These are phyloP conservation scores for Saccharomyces paradoxus DNA, from an alignment of 805 yeast genomes.

Conservation along the genomic window DNA sequence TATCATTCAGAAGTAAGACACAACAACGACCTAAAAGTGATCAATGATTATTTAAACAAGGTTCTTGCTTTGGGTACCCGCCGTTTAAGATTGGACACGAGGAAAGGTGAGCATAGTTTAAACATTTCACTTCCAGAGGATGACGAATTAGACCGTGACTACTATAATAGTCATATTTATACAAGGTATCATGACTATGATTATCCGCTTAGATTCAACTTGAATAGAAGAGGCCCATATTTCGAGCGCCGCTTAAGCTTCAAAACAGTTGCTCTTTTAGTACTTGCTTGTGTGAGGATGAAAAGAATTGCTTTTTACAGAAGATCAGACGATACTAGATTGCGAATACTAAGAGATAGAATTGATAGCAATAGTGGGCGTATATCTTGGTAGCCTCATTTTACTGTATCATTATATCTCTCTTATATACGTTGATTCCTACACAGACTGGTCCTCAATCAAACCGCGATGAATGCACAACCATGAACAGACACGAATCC, in stretches of 20 bases:
- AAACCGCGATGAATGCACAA: neutral
- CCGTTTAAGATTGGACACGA: slow-evolving; percentile 21
- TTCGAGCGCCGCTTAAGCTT: slow-evolving; percentile 12
- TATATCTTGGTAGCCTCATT: slow-evolving; percentile 16
- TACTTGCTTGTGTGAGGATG: slow-evolving; percentile 26
- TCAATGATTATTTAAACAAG: slow-evolving; percentile 28
- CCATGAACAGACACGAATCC: neutral
- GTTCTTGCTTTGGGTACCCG: slow-evolving; percentile 25
- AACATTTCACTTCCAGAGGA: slow-evolving; percentile 11
- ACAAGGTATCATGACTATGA: neutral
- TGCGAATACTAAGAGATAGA: slow-evolving; percentile 22
- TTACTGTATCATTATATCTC: neutral
- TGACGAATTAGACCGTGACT: slow-evolving; percentile 11
- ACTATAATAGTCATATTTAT: neutral
- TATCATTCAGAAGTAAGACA: slow-evolving; percentile 26
- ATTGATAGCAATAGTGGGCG: slow-evolving; percentile 19
- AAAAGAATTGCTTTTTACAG: slow-evolving; percentile 17
- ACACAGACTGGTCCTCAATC: neutral
- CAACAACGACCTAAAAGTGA: slow-evolving; percentile 26
- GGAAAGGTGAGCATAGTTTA: neutral
- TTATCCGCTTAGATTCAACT: neutral
- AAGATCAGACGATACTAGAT: slow-evolving; percentile 22
- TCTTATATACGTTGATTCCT: neutral
- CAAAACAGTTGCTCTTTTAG: slow-evolving; percentile 25
- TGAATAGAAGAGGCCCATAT: neutral